Percentiles rank a stretch among this genome's conserved stretches.
These are phyloP conservation scores for Fusarium sp. DNA, from an alignment of 2,329 filamentous ascomycete genomes.

Conservation along the genomic window DNA sequence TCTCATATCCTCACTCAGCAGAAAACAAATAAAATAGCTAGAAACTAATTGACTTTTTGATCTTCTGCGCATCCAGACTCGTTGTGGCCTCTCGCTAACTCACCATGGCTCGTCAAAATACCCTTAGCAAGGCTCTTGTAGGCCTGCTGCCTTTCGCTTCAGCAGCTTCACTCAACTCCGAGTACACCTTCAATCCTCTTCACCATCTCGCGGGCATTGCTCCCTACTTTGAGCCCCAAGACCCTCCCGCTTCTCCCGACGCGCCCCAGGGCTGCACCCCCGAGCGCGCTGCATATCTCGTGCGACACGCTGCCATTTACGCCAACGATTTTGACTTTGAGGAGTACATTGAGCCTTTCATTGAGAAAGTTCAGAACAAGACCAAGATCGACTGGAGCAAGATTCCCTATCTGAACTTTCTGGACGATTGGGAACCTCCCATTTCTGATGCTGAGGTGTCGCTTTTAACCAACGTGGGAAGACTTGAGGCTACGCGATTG, in stretches of 20 bases:
- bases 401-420: conserved; percentile 65
- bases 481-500: conserved; percentile 67
- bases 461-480: conserved; percentile 70
- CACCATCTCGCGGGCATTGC: conserved; percentile 66
- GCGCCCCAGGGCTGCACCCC: conserved; percentile 62
- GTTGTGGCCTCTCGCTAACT: not conserved
- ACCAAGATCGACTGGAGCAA: conserved; percentile 65
- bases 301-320: conserved; percentile 70
- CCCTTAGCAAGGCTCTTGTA: conserved; percentile 8
- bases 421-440: conserved; percentile 66
- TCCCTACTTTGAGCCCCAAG: conserved; percentile 66
- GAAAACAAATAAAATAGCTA: conserved; percentile 1
- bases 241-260: conserved; percentile 50
- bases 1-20: conserved; percentile 10
- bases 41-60: not conserved
- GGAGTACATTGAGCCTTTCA: conserved; percentile 65
- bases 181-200: conserved; percentile 63
- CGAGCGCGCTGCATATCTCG: conserved; percentile 63
- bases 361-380: conserved; percentile 68
- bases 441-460: conserved; percentile 66
- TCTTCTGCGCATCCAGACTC: not conserved
- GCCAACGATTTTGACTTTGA: conserved; percentile 69
- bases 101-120: conserved; percentile 22
- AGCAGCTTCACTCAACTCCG: conserved; percentile 52
- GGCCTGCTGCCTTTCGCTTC: conserved; percentile 21